Conservation (phyloP, 306 rosid genomes). For the Castanea mollissima region DNA sequence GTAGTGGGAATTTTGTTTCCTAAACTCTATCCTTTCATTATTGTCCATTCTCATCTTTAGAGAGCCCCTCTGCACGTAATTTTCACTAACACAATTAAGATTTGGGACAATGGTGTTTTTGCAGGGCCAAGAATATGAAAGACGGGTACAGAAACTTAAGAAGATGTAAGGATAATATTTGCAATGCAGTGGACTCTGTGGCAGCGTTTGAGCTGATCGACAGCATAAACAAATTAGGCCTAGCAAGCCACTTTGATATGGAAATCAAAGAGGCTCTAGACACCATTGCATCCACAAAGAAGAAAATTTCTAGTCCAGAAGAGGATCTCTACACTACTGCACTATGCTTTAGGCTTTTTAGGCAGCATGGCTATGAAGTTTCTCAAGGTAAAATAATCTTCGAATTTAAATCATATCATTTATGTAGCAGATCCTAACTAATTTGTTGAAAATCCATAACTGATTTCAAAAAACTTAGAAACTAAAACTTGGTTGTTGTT, state of each 20-base stretch:
- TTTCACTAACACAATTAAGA: too few relatives aligned
- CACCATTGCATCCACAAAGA: slow-evolving; percentile 6
- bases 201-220: slow-evolving; percentile 40
- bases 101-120: background rate
- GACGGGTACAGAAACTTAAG: slow-evolving; percentile 23
- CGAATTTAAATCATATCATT: background rate
- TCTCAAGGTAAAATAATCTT: slow-evolving; percentile 35
- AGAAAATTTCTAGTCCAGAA: background rate
- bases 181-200: slow-evolving; percentile 6
- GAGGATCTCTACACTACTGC: slow-evolving; percentile 37
- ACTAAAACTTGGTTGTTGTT: too few relatives aligned
- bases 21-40: too few relatives aligned
- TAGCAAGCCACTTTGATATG: slow-evolving; percentile 34
- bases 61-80: too few relatives aligned
- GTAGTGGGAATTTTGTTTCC: too few relatives aligned
- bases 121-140: slow-evolving; percentile 36
- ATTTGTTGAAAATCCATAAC: too few relatives aligned
- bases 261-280: slow-evolving; percentile 30
- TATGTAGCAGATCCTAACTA: background rate
- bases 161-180: slow-evolving; percentile 25
- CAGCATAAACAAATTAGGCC: slow-evolving; percentile 45
- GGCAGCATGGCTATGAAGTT: slow-evolving; percentile 47
- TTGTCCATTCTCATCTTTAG: too few relatives aligned
- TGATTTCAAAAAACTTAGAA: background rate
- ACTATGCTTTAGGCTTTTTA: slow-evolving; percentile 46